phyloP scores from a whole-genome alignment of 345 rosid species.

The Gossypium thurberi region DNA sequence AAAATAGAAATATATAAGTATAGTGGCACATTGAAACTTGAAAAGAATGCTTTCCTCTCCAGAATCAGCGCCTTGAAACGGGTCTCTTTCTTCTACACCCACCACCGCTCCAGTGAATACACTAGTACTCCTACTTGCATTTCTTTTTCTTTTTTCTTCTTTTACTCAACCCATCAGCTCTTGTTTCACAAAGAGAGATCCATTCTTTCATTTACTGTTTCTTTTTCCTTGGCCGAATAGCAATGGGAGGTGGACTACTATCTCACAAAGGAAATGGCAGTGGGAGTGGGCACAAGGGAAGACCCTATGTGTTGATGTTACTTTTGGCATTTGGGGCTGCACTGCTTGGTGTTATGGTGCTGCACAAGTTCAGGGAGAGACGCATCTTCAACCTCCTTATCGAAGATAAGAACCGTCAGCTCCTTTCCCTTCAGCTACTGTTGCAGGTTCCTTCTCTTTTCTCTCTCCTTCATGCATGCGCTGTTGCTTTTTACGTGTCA shows the following conservation, averaged over 20 bases:
- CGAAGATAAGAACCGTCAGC: slow-evolving; percentile 40
- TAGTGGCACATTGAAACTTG: not conserved
- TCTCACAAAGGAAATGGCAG: slow-evolving; percentile 23
- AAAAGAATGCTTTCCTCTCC: slow-evolving; percentile 4
- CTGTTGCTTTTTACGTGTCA: slow-evolving; percentile 17
- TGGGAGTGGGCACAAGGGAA: slow-evolving; percentile 32
- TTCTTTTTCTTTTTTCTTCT: not conserved
- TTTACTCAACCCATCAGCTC: not conserved
- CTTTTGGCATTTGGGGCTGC: slow-evolving; percentile 56
- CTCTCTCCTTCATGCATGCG: slow-evolving; percentile 6
- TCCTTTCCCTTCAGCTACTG: slow-evolving; percentile 44
- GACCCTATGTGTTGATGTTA: slow-evolving; percentile 37
- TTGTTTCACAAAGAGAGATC: not conserved
- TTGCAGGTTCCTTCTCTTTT: slow-evolving; percentile 38
- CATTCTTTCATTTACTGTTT: not conserved
- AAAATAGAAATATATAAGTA: not conserved
- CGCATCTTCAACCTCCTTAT: slow-evolving; percentile 45
- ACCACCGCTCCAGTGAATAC: not conserved
- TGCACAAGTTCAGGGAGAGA: slow-evolving; percentile 52
- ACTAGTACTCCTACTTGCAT: not conserved
- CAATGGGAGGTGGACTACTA: slow-evolving; percentile 21
- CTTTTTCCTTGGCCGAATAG: slow-evolving; percentile 13
- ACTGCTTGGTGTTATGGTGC: slow-evolving; percentile 41
- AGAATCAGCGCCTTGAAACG: slow-evolving; percentile 31
- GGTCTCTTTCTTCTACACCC: slow-evolving; percentile 15